A percentile compares a stretch with the other conserved stretches of the same genome.
phyloP scores from a whole-genome alignment of 495 filamentous ascomycete genomes.

The Penicillium roqueforti region DNA sequence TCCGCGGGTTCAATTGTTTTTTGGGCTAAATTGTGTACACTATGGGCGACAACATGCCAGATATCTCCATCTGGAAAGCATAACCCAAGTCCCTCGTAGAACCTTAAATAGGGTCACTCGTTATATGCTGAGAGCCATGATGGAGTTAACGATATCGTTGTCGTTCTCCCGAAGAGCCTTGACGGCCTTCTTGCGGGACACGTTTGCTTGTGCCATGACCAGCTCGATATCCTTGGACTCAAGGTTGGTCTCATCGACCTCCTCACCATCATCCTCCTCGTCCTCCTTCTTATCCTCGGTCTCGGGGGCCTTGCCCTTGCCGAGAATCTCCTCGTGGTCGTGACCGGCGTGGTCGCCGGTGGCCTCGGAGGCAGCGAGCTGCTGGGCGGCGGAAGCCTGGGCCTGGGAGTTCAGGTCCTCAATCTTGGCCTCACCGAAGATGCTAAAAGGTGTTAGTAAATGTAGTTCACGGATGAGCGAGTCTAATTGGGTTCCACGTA shows the following conservation, averaged over 20 bases:
- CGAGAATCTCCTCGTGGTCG: slow-evolving; percentile 71
- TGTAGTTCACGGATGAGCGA: background rate
- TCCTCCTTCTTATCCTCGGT: slow-evolving; percentile 74
- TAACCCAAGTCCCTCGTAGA: slow-evolving; percentile 34
- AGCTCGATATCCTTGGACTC: slow-evolving; percentile 99
- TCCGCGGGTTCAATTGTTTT: slow-evolving; percentile 36
- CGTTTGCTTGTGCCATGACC: slow-evolving; percentile 95
- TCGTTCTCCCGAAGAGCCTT: slow-evolving; percentile 98
- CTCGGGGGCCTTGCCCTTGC: slow-evolving; percentile 74
- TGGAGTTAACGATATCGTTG: slow-evolving; percentile 99
- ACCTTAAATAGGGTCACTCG: slow-evolving; percentile 13
- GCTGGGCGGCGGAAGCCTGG: slow-evolving; percentile 88
- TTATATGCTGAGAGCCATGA: slow-evolving; percentile 98
- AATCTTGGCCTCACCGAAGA: slow-evolving; percentile 99
- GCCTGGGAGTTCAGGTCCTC: slow-evolving; percentile 98
- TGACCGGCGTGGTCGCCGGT: slow-evolving; percentile 75
- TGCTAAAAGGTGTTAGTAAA: slow-evolving; percentile 51
- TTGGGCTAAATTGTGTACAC: slow-evolving; percentile 43
- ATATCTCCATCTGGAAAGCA: slow-evolving; percentile 26
- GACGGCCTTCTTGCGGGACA: slow-evolving; percentile 95
- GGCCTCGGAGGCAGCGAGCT: slow-evolving; percentile 75
- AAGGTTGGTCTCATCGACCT: slow-evolving; percentile 86
- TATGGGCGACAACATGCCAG: slow-evolving; percentile 26
- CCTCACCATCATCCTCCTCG: slow-evolving; percentile 93
- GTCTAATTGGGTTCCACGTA: slow-evolving; percentile 46